A percentile compares a stretch with the other conserved stretches of the same genome.
Conservation (phyloP, 495 filamentous ascomycete genomes). For the Podospora appendiculata region DNA sequence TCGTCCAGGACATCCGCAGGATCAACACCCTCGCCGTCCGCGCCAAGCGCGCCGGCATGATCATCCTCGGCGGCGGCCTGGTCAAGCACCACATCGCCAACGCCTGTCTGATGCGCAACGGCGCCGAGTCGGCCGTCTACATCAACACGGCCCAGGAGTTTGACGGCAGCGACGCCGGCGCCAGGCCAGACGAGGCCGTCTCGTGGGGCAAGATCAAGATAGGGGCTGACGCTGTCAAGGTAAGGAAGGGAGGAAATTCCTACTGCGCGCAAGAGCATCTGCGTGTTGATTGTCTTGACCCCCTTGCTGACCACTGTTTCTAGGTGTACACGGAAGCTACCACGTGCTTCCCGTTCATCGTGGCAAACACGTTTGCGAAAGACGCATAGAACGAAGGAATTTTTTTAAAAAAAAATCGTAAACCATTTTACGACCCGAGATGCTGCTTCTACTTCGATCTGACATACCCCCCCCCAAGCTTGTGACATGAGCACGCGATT, state of each 20-base stretch:
- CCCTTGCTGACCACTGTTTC: not conserved
- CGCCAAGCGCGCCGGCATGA: conserved; percentile 81
- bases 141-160: conserved; percentile 96
- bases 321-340: conserved; percentile 90
- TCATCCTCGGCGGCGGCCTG: conserved; percentile 86
- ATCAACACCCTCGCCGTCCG: conserved; percentile 85
- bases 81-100: conserved; percentile 98
- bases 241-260: conserved; percentile 22
- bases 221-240: conserved; percentile 80
- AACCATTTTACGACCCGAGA: not conserved
- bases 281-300: not conserved
- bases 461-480: too few species aligned
- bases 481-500: too few species aligned
- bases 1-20: conserved; percentile 78
- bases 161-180: conserved; percentile 93
- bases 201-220: conserved; percentile 98
- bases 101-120: conserved; percentile 93
- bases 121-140: conserved; percentile 92
- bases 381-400: conserved; percentile 3
- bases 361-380: conserved; percentile 86
- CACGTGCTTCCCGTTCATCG: conserved; percentile 85
- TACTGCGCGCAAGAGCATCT: not conserved
- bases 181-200: conserved; percentile 91
- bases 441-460: not conserved
- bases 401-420: not conserved